These are phyloP conservation scores for Galeopsis tetrahit DNA, from an alignment of 257 asterid genomes.

Conservation along the genomic window DNA sequence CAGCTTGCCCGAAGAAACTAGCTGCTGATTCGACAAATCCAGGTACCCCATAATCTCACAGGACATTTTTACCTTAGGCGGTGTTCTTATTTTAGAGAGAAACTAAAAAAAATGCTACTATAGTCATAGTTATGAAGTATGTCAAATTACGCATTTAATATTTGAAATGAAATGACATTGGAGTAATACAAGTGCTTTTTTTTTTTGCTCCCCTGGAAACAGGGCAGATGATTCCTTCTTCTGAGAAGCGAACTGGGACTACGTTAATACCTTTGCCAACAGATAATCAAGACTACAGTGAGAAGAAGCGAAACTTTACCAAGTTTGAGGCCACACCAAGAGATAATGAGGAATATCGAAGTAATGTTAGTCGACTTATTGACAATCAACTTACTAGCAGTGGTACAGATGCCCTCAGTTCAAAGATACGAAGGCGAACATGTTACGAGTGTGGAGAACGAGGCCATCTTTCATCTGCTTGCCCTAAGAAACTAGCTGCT, in stretches of 20 bases:
- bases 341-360: not conserved
- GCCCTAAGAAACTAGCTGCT: slow-evolving; percentile 35
- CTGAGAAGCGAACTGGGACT: slow-evolving; percentile 2
- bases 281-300: slow-evolving; percentile 19
- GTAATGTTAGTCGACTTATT: slow-evolving; percentile 15
- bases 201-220: not conserved
- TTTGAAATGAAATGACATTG: not conserved
- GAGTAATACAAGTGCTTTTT: not conserved
- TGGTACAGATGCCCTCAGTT: slow-evolving; percentile 46
- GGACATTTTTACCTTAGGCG: not conserved
- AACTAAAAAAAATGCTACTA: not conserved
- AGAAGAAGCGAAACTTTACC: not conserved
- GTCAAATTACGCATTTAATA: not conserved
- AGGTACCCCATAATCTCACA: not conserved
- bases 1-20: slow-evolving; percentile 69
- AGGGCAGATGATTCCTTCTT: not conserved
- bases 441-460: slow-evolving; percentile 83
- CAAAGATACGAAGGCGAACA: slow-evolving; percentile 75
- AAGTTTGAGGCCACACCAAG: not conserved
- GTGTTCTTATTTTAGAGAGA: not conserved
- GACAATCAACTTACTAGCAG: slow-evolving; percentile 30
- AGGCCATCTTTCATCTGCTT: slow-evolving; percentile 78
- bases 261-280: slow-evolving; percentile 7
- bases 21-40: slow-evolving; percentile 38
- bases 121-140: not conserved